Evolutionary conservation across 176 grass and related monocot species (phyloP), one percentile per base, ranked within the genome.

Genomic region (Phoenix roebelenii): DNA sequence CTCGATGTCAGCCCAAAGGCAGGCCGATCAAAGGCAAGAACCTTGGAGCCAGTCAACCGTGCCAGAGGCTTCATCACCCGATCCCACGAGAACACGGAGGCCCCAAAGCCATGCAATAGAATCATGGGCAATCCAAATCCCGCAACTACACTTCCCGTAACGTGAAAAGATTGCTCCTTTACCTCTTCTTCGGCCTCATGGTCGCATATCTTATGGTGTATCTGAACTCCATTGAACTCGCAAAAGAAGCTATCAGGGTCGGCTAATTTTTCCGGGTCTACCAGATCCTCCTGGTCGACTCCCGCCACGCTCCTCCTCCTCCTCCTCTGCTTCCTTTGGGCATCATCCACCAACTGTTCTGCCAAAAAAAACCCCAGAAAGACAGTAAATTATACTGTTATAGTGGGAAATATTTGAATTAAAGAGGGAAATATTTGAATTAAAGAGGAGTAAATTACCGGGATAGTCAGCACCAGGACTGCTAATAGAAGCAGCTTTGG

Each of bases 21-120:
- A 0, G 93, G 87, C 17, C 87, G 75, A 54, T 97, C 93, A 61
- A 97, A 97, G 0, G 93, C 93, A 5, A 97, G 81, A 58, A 97
- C 93, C 63, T 97, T 85, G 7, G 84, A 83, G 20, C 87, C 68
- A 3, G 16, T 74, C 15, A 85, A 22, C 61, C 63, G 48, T 16
- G 84, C 75, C 20, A 92, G 74, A 0, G 81, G 78, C 58, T 78
- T 78, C 93, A 85, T 85, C 28, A 92, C 71, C 5, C 77, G 64
- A 56, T 55, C 78, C 87, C 87, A 97, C 24, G 93, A 92, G 71
- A 97, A 97, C 22, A 90, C 30, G 0, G 93, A 97, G 9, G 93
- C 87, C 7, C 93, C 87, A 22, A 97, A 97, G 20, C 93, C 93
- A 18, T 97, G 87, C 25, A 97, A 76, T 1, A 97, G 78, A 39